phyloP scores from a whole-genome alignment of 495 filamentous ascomycete species.

The Lindgomyces ingoldianus region DNA sequence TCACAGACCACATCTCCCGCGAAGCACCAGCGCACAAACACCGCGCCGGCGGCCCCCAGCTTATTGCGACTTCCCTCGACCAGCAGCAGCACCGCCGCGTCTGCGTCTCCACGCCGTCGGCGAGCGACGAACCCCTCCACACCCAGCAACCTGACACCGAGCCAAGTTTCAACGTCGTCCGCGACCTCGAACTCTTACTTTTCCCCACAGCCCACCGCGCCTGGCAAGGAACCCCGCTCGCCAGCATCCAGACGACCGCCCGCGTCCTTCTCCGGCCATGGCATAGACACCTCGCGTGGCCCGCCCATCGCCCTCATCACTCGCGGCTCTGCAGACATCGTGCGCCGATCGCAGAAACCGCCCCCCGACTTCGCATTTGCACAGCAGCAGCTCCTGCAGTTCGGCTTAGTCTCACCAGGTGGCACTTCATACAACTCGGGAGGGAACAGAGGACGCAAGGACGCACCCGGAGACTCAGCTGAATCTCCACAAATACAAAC shows the following conservation, averaged over 20 bases:
- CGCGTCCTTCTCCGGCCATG: slow-evolving; percentile 49
- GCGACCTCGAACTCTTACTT: slow-evolving; percentile 41
- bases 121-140: slow-evolving; percentile 31
- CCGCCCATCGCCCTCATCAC: slow-evolving; percentile 52
- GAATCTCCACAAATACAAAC: slow-evolving; percentile 8
- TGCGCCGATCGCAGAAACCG: slow-evolving; percentile 23
- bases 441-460: slow-evolving; percentile 3
- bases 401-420: slow-evolving; percentile 29
- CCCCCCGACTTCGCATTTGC: slow-evolving; percentile 33
- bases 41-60: slow-evolving; percentile 15
- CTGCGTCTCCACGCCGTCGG: slow-evolving; percentile 18
- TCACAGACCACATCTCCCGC: slow-evolving; percentile 8
- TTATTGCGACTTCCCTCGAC: slow-evolving; percentile 27
- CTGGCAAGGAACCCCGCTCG: slow-evolving; percentile 42
- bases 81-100: slow-evolving; percentile 6
- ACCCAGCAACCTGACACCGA: slow-evolving; percentile 23
- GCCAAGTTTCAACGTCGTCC: slow-evolving; percentile 17
- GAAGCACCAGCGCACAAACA: slow-evolving; percentile 30
- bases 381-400: slow-evolving; percentile 31
- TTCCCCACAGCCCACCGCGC: slow-evolving; percentile 38
- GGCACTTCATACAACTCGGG: slow-evolving; percentile 13
- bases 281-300: slow-evolving; percentile 49
- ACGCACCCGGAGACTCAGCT: slow-evolving; percentile 2
- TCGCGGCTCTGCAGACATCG: slow-evolving; percentile 40
- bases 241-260: slow-evolving; percentile 44